Evolutionary conservation across 2,329 filamentous ascomycete genomes (phyloP).

Genomic region (Ustulina deusta): DNA sequence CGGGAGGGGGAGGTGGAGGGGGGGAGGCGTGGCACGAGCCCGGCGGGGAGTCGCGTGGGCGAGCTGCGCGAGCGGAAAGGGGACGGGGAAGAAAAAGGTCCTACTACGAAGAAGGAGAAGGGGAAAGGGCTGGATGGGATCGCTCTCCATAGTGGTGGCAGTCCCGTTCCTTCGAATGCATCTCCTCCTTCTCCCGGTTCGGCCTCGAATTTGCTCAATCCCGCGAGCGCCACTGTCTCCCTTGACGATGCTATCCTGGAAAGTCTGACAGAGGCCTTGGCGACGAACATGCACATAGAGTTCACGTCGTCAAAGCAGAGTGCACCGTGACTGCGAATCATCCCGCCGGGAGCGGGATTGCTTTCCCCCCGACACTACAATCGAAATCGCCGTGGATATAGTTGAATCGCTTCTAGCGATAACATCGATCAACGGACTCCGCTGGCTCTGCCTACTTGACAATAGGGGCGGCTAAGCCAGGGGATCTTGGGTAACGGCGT

Average conservation of each 20-base stretch:
- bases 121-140: conserved; percentile 36
- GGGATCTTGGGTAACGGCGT: neutral
- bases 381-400: neutral
- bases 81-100: conserved; percentile 31
- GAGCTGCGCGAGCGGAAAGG: conserved; percentile 30
- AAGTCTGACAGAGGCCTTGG: conserved; percentile 51
- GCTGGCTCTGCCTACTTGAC: neutral
- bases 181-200: neutral
- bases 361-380: neutral
- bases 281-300: conserved; percentile 44
- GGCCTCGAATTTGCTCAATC: conserved; percentile 4
- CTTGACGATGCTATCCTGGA: conserved; percentile 47
- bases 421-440: neutral
- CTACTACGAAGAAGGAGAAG: conserved; percentile 29
- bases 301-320: conserved; percentile 10
- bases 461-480: neutral
- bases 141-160: neutral
- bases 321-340: neutral
- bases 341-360: neutral
- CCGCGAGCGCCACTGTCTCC: conserved; percentile 36
- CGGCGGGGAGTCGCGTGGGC: conserved; percentile 37
- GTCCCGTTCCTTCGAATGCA: conserved; percentile 23
- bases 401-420: neutral
- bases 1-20: conserved; percentile 55
- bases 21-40: conserved; percentile 50